Percentiles rank a stretch among this genome's conserved stretches.
These are phyloP conservation scores for Vigna radiata DNA, from an alignment of 306 rosid species.

Conservation along the genomic window DNA sequence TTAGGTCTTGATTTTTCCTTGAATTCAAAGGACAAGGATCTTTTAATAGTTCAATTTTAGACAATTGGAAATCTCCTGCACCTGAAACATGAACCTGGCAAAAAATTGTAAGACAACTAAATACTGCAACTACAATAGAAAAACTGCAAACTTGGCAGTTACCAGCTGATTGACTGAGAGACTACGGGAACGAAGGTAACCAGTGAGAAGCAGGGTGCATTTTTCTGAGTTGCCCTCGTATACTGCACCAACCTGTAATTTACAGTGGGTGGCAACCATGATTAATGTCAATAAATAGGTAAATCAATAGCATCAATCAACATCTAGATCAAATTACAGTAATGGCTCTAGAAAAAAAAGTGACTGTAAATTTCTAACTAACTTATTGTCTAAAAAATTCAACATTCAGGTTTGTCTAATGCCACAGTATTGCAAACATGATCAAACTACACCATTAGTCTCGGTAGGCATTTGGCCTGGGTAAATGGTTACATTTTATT, in stretches of 20 bases:
- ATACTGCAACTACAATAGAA: constrained; percentile 37
- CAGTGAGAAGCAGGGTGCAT: constrained; percentile 78
- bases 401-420: not conserved
- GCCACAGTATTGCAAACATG: not conserved
- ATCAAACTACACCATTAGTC: not conserved
- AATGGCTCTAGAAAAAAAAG: not conserved
- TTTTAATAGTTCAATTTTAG: constrained; percentile 75
- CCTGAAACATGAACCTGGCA: constrained; percentile 94
- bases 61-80: constrained; percentile 89
- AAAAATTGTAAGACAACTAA: constrained; percentile 46
- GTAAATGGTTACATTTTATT: not conserved
- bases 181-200: constrained; percentile 72
- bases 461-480: not conserved
- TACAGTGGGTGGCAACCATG: constrained; percentile 16
- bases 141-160: constrained; percentile 40
- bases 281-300: constrained; percentile 21
- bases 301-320: constrained; percentile 34
- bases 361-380: not conserved
- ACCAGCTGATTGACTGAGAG: constrained; percentile 96
- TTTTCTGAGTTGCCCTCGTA: constrained; percentile 56
- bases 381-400: not conserved
- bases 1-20: constrained; percentile 68
- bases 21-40: constrained; percentile 83
- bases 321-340: constrained; percentile 32
- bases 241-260: constrained; percentile 66